Evolutionary conservation across 352 stramenopile species (phyloP).

Genomic region (Pythium dissotocum): DNA sequence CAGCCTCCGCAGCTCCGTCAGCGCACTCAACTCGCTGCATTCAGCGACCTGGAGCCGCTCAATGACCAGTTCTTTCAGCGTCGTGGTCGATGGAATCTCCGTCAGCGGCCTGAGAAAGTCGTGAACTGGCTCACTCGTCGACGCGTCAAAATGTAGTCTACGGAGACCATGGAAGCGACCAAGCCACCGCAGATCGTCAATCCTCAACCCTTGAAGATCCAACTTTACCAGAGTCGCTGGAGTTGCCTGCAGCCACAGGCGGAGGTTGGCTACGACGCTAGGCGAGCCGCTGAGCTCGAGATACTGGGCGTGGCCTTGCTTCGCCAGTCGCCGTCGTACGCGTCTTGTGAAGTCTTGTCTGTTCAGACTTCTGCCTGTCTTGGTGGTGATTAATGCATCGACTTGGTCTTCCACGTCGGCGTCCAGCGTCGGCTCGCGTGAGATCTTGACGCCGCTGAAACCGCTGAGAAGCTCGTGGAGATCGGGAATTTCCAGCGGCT

Average conservation of each 20-base stretch:
- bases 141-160: slow-evolving; percentile 13
- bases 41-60: neutral
- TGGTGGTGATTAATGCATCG: neutral
- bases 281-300: neutral
- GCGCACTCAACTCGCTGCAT: neutral
- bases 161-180: slow-evolving; percentile 8
- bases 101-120: slow-evolving; percentile 4
- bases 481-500: neutral
- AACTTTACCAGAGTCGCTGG: neutral
- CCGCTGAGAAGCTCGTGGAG: slow-evolving; percentile 1
- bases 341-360: slow-evolving; percentile 2
- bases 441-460: slow-evolving; percentile 12
- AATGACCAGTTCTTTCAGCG: slow-evolving; percentile 15
- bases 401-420: slow-evolving; percentile 14
- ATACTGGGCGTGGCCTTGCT: neutral
- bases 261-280: neutral
- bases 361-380: neutral
- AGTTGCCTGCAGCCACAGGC: neutral
- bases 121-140: neutral
- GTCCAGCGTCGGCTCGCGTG: slow-evolving; percentile 9
- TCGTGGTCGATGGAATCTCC: neutral
- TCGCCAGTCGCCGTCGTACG: slow-evolving; percentile 5
- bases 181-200: slow-evolving; percentile 8
- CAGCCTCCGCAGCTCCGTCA: slow-evolving; percentile 6
- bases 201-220: neutral